Conservation (phyloP, 441 rosid species). For the Mallotus repandus region DNA sequence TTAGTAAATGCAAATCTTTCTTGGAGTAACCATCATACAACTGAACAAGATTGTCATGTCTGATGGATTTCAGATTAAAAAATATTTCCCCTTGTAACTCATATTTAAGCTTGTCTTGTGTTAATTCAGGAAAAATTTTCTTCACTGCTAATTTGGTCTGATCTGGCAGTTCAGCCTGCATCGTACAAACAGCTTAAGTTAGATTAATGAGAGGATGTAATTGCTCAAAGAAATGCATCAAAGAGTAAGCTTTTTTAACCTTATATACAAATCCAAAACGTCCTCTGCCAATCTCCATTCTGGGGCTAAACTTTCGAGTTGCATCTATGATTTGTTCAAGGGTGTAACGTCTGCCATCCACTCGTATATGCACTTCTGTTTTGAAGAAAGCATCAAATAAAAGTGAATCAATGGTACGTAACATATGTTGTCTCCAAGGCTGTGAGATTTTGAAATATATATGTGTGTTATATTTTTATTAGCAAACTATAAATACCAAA, state of each 20-base stretch:
- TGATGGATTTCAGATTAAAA: neutral
- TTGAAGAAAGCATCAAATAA: neutral
- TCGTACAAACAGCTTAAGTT: too few species aligned
- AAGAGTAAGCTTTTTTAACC: neutral
- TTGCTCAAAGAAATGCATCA: too few species aligned
- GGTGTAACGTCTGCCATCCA: neutral
- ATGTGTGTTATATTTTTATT: too few species aligned
- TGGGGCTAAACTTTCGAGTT: conserved; percentile 9
- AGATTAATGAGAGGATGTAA: neutral
- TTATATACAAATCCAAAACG: conserved; percentile 11
- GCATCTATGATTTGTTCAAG: conserved; percentile 9
- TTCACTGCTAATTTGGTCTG: conserved; percentile 11
- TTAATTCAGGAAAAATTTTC: neutral
- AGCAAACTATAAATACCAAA: too few species aligned
- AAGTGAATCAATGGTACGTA: neutral
- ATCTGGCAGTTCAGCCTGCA: conserved; percentile 15
- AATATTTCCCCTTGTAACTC: conserved; percentile 10
- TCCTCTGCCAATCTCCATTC: neutral
- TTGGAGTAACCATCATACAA: neutral
- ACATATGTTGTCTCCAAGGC: too few species aligned
- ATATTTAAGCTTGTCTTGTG: conserved; percentile 2
- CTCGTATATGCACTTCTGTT: neutral
- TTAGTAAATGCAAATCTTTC: conserved; percentile 2
- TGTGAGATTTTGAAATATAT: too few species aligned
- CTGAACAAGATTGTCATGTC: conserved; percentile 12